These are phyloP conservation scores for Fraxinus angustifolia DNA, from an alignment of 305 asterid genomes.

Conservation along the genomic window DNA sequence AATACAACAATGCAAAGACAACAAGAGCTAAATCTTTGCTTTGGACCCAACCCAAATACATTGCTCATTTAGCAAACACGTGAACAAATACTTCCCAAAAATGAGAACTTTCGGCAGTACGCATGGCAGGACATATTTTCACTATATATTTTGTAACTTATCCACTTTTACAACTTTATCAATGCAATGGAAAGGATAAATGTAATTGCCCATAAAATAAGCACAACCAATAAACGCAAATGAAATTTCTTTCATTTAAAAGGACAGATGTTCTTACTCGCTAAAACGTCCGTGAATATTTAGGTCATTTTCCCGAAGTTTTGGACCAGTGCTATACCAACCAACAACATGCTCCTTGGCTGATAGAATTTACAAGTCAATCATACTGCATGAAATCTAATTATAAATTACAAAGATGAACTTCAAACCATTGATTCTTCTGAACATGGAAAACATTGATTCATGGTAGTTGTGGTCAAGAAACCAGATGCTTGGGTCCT, in stretches of 20 bases:
- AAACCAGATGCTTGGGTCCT: conserved; percentile 89
- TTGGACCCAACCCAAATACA: neutral
- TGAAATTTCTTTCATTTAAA: neutral
- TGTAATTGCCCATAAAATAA: neutral
- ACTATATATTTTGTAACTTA: neutral
- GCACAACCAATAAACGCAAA: neutral
- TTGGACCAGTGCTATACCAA: conserved; percentile 97
- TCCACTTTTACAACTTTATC: neutral
- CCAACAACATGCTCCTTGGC: conserved; percentile 99
- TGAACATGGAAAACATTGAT: conserved; percentile 88
- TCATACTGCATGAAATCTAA: conserved; percentile 13
- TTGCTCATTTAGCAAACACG: neutral
- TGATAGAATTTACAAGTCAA: conserved; percentile 29
- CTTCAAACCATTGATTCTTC: conserved; percentile 74
- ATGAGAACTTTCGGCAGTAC: neutral
- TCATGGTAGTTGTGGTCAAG: conserved; percentile 94
- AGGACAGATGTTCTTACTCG: conserved; percentile 51
- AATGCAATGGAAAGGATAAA: neutral
- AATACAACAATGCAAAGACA: neutral
- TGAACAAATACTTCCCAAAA: neutral
- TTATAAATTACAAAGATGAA: conserved; percentile 11
- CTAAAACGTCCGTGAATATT: conserved; percentile 67
- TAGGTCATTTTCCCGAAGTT: conserved; percentile 79
- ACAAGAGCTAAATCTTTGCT: neutral
- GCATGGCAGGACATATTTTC: neutral